Evolutionary conservation across 306 rosid genomes (phyloP), one percentile per base, ranked within the genome.

Genomic region (Medicago ruthenica): DNA sequence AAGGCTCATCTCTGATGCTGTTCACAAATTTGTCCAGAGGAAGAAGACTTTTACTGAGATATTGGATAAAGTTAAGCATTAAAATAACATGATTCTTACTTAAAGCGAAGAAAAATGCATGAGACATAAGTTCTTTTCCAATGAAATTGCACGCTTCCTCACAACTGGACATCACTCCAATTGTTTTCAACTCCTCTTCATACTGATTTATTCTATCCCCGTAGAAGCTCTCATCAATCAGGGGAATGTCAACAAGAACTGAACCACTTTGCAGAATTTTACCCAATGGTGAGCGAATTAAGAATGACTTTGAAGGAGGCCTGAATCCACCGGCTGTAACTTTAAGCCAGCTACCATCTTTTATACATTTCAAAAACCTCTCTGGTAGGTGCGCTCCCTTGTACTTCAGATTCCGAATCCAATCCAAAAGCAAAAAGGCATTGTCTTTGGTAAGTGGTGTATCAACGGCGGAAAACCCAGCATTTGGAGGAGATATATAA

Each of bases 151-250:
- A 85, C 3, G 95, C 97, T 86, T 93, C 91, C 20, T 70, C 84
- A 48, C 66, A 88, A 4, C 86, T 87, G 67, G 80, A 85, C 93
- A 85, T 89, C 61, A 93, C 96, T 41, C 98, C 97, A 71, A 89
- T 9, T 66, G 75, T 73, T 50, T 83, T 87, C 24, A 93, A 85
- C 86, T 85, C 97, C 24, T 77, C 92, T 76, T 70, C 15, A 37
- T 89, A 89, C 5, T 34, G 37, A 4, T 47, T 76, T 71, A 93
- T 80, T 69, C 2, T 31, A 3, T 73, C 9, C 11, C 87, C 97
- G 70, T 93, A 93, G 79, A 77, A 88, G 8, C 10, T 69, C 41
- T 24, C 57, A 79, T 91, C 97, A 65, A 93, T 67, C 54, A 89
- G 71, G 2, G 98, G 92, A 63, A 93, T 87, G 48, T 93, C 98